These are phyloP conservation scores for Microdochium trichocladiopsis DNA, from an alignment of 2,329 filamentous ascomycete genomes.

Conservation along the genomic window DNA sequence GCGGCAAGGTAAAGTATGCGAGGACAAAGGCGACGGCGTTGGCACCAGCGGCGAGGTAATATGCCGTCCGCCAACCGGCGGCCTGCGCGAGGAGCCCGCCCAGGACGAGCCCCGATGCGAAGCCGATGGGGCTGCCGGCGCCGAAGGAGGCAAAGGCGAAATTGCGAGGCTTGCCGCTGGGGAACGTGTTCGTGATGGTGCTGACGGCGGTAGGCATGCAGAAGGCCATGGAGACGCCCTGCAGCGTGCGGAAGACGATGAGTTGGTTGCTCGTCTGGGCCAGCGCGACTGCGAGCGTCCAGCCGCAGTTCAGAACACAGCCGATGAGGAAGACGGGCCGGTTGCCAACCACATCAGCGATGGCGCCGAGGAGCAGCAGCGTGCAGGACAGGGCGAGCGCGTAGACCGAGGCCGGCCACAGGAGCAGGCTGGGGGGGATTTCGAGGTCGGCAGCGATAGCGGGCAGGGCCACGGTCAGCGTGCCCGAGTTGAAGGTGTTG, in stretches of 20 bases:
- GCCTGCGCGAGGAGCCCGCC: conserved; percentile 26
- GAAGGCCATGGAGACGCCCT: conserved; percentile 1
- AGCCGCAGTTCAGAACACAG: neutral
- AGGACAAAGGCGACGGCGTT: conserved; percentile 13
- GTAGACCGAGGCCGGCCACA: conserved; percentile 4
- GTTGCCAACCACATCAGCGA: conserved; percentile 2
- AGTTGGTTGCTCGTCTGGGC: neutral
- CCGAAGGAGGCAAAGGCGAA: conserved; percentile 19
- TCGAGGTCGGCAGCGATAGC: conserved; percentile 27
- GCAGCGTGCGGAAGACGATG: conserved; percentile 1
- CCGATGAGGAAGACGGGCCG: neutral
- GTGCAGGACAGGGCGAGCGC: neutral
- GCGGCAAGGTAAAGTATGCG: conserved; percentile 11
- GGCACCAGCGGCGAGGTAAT: conserved; percentile 15
- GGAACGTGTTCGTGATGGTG: conserved; percentile 1
- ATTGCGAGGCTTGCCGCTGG: conserved; percentile 6
- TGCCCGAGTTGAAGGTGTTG: conserved; percentile 27
- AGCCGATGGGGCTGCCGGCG: conserved; percentile 24
- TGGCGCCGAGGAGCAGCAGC: conserved; percentile 2
- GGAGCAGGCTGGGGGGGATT: conserved; percentile 18
- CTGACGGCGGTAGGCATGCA: conserved; percentile 1
- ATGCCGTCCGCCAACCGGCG: conserved; percentile 25
- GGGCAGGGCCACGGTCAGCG: conserved; percentile 27
- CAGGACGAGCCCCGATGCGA: conserved; percentile 26
- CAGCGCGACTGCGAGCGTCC: neutral